Evolutionary conservation across 1,284 basidiomycete genomes (phyloP), one percentile per base, ranked within the genome.

Genomic region (Microbotryomycetes sp.): DNA sequence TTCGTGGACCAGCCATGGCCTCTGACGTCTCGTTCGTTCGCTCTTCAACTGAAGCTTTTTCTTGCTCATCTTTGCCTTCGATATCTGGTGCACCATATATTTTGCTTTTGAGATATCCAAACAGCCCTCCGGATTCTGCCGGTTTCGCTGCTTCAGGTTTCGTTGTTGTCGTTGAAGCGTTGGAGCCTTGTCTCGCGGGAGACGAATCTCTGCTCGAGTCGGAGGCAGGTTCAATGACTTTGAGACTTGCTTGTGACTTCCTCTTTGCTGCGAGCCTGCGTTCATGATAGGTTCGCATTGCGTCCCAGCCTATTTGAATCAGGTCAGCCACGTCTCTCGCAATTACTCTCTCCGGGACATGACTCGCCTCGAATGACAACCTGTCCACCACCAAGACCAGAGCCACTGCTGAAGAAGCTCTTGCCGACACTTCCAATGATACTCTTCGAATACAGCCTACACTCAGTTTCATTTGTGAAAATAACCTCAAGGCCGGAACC

Each of bases 401-500:
- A 55, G 1, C 57, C 56, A 12, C 54, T 54, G 31, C 56, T 59
- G 51, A 45, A 63, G 19, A 61, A 60, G 15, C 51, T 46, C 57
- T 68, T 68, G 15, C 54, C 56, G 25, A 66, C 28, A 29, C 56
- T 59, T 2, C 61, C 57, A 14, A 68, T 22, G 47, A 62, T 53
- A 3, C 66, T 63, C 28, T 58, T 63, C 6, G 68, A 68, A 53
- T 72, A 74, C 2, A 74, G 50, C n/a, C 73, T 55, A 16, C 68
- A 72, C 26, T 63, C 51, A 12, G 62, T 59, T 22, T 36, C 53
- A 12, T 56, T 51, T 58, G 71, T 66, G 30, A 75, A 77, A 50
- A 78, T 75, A 16, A 75, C 74, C 26, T 74, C 76, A 26, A 74
- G 68, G 16, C 72, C 67, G 2, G 69, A 61, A 22, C 70, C 66